Conservation (phyloP, 495 filamentous ascomycete genomes). For the Neurospora terricola region DNA sequence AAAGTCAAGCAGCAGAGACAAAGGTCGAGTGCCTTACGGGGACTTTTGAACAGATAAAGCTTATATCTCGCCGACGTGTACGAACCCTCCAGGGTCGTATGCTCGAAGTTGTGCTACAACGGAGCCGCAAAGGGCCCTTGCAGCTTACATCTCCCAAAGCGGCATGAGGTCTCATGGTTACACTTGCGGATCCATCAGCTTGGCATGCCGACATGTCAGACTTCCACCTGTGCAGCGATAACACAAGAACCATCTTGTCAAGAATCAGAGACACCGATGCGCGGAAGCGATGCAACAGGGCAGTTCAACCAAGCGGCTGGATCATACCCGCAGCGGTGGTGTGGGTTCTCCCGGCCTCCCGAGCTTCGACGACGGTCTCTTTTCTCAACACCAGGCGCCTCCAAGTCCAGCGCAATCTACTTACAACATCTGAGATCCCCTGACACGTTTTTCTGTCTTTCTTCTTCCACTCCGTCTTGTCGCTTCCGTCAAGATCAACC, state of each 20-base stretch:
- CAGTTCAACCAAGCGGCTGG: neutral
- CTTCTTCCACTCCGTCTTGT: too few relatives aligned
- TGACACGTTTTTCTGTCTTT: too few relatives aligned
- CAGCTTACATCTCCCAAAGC: neutral
- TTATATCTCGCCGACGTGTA: neutral
- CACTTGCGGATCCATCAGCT: neutral
- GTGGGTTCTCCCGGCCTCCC: neutral
- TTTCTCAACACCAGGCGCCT: neutral
- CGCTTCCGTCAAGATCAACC: neutral
- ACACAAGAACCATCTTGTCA: neutral
- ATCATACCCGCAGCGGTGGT: accelerated
- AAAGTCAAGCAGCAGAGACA: neutral
- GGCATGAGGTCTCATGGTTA: neutral
- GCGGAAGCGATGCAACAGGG: neutral
- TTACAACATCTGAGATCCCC: too few relatives aligned
- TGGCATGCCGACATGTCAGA: neutral
- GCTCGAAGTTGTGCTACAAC: neutral
- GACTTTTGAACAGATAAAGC: neutral
- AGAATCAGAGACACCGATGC: neutral
- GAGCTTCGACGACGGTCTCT: neutral
- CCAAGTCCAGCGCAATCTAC: neutral
- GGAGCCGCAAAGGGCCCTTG: neutral
- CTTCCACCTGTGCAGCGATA: neutral
- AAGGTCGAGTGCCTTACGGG: neutral
- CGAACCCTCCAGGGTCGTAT: neutral